Evolutionary conservation across 495 filamentous ascomycete genomes (phyloP).

Genomic region (Neurospora intermedia): DNA sequence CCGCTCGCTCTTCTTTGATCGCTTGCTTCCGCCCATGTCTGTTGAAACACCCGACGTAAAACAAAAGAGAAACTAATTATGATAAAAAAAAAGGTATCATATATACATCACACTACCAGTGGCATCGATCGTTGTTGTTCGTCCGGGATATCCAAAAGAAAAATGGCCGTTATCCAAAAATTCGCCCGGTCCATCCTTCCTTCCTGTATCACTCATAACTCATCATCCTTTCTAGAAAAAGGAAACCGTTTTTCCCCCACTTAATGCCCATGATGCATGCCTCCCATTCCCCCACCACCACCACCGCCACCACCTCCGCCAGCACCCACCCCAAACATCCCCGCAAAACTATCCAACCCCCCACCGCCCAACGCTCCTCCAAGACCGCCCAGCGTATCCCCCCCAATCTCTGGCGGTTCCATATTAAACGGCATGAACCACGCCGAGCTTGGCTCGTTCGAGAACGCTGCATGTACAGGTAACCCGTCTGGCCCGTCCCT

Average conservation of each 20-base stretch:
- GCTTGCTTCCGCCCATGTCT: background rate
- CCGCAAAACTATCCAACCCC: constrained; percentile 25
- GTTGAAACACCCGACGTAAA: background rate
- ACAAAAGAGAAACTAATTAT: background rate
- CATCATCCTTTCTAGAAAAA: background rate
- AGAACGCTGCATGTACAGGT: constrained; percentile 21
- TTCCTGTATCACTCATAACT: background rate
- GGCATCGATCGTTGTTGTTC: no score
- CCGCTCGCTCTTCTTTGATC: background rate
- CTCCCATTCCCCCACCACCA: constrained; percentile 11
- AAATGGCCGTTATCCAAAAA: no score
- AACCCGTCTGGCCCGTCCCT: constrained; percentile 2
- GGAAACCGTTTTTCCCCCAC: background rate
- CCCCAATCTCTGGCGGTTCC: constrained; percentile 55
- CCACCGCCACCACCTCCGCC: constrained; percentile 10
- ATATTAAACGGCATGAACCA: constrained; percentile 97
- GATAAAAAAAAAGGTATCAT: background rate
- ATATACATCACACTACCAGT: background rate
- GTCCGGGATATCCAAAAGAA: no score
- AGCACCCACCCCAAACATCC: constrained; percentile 28
- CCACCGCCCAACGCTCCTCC: constrained; percentile 24
- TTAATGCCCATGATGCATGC: constrained; percentile 20
- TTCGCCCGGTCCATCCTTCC: no score
- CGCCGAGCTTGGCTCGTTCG: constrained; percentile 50
- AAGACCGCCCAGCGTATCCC: constrained; percentile 23